These are phyloP conservation scores for Penicillium lagena DNA, from an alignment of 495 filamentous ascomycete genomes.

Conservation along the genomic window DNA sequence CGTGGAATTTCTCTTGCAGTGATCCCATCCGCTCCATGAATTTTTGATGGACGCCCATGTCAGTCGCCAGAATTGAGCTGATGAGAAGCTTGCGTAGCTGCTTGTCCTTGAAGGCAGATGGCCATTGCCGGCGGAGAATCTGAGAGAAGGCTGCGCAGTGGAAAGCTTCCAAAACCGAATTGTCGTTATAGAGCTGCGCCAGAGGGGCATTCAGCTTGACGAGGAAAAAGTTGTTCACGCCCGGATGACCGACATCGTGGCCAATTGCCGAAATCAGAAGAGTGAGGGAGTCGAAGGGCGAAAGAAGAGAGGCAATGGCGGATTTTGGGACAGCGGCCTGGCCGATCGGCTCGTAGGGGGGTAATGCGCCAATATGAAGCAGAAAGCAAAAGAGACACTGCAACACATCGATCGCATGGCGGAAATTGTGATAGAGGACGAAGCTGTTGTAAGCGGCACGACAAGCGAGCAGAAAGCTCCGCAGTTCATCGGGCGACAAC, in stretches of 20 bases:
- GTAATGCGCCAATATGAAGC: conserved; percentile 71
- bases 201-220: conserved; percentile 88
- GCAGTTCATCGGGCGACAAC: conserved; percentile 72
- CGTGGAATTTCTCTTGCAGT: conserved; percentile 67
- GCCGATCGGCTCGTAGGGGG: conserved; percentile 47
- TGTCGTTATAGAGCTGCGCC: conserved; percentile 97
- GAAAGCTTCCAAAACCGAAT: conserved; percentile 93
- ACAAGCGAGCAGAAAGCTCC: conserved; percentile 74
- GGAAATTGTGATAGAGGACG: conserved; percentile 98
- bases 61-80: conserved; percentile 89
- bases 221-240: conserved; percentile 96
- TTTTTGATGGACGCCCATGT: conserved; percentile 94
- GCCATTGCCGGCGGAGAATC: conserved; percentile 91
- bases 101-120: conserved; percentile 63
- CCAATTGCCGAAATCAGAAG: conserved; percentile 91
- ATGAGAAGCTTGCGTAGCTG: conserved; percentile 86
- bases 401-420: conserved; percentile 91
- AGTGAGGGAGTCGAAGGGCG: conserved; percentile 81
- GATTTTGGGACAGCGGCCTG: conserved; percentile 31
- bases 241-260: conserved; percentile 95
- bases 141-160: conserved; percentile 97
- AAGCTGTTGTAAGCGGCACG: conserved; percentile 87
- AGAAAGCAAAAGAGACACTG: conserved; percentile 92
- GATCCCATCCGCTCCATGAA: conserved; percentile 82
- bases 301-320: conserved; percentile 65